Conservation (phyloP, 345 rosid species). For the Linum trigynum region DNA sequence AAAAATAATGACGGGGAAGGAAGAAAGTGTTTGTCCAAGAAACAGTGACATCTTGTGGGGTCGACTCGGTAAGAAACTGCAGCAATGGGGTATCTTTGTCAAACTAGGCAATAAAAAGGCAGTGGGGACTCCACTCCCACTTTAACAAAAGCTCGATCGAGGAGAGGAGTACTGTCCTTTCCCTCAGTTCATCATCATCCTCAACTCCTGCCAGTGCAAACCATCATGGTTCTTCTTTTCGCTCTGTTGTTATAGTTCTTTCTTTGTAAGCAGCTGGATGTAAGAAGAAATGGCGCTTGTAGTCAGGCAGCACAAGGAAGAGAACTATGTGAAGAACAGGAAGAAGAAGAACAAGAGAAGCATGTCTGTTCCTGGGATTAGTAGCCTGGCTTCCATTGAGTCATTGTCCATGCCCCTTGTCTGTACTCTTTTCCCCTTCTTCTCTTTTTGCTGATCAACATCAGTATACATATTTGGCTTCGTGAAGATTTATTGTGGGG, state of each 20-base stretch:
- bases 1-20: too few species aligned
- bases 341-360: not conserved
- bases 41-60: not conserved
- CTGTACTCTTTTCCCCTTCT: conserved; percentile 23
- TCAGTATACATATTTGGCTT: not conserved
- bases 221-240: not conserved
- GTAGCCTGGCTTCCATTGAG: conserved; percentile 66
- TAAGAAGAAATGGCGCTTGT: not conserved
- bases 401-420: conserved; percentile 82
- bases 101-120: not conserved
- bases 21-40: not conserved
- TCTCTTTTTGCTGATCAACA: not conserved
- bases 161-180: too few species aligned
- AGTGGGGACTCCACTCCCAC: not conserved
- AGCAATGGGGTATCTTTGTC: not conserved
- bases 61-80: not conserved
- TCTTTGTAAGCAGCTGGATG: too few species aligned
- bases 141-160: not conserved
- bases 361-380: conserved; percentile 1
- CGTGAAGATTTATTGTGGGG: not conserved
- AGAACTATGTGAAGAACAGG: not conserved
- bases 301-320: not conserved
- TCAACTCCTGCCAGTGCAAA: not conserved
- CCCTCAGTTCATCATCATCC: not conserved
- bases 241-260: too few species aligned